Evolutionary conservation across 768 basidiomycete genomes (phyloP), one percentile per base, ranked within the genome.

Genomic region (Auricularia sp.): DNA sequence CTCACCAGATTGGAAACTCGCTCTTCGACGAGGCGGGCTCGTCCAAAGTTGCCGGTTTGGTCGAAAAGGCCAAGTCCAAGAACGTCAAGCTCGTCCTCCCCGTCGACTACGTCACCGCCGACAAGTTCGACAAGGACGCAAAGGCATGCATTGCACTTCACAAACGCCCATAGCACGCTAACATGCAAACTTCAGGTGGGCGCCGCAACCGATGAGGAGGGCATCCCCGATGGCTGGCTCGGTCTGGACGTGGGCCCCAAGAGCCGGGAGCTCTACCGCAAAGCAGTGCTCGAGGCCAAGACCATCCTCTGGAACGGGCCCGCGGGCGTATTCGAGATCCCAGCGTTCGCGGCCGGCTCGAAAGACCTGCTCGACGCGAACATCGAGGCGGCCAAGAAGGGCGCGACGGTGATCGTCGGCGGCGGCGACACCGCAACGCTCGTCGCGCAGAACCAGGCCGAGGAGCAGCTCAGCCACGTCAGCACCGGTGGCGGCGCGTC

Each of bases 301-400:
- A 99, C 96, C 45, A 93, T 98, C 72, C 85, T 99, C 63, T 99
- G 96, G 96, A 94, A 94, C 69, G 91, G 91, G 91, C 96, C 97
- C 51, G 89, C 95, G 42, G 96, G 96, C 70, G 96, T 99, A 45
- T 99, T 99, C 75, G 96, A 99, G 76, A 96, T 97, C 81, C 85
- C 91, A 45, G 85, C 85, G 21, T 99, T 99, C 71, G 89, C 94
- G 0, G 80, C 78, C 42, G 95, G 95, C 51, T 97, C 95, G 3
- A 84, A 85, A 72, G 76, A 86, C 11, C 85, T 97, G 54, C 86
- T 98, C 33, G 85, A 92, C 61, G 93, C 91, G 36, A 86, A 84
- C 71, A 83, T 96, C 71, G 87, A 93, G 71, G 95, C 95, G 34
- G 92, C 93, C 62, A 75, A 86, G 73, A 84, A 86, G 29, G 95